Base-by-base conservation (phyloP, 257 asterid species). In the Rhazya stricta region DNA sequence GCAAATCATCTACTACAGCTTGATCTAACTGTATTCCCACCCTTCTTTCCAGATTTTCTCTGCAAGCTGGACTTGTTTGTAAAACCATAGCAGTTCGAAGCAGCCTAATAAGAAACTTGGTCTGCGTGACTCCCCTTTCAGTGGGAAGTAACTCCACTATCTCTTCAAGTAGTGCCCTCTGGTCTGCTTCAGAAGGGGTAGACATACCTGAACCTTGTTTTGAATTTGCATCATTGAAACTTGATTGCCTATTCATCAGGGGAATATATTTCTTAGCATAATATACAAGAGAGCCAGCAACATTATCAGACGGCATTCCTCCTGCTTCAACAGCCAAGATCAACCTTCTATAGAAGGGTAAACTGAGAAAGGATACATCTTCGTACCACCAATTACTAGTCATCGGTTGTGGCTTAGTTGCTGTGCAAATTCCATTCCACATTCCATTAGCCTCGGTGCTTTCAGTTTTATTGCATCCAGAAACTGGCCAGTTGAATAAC, bases 331-430 rank as follows among this genome's bases (percentile, higher is more conserved):
- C 90, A 0, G 98, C 96, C 21, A 77, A 84, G 56, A 95, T 87
- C 60, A 95, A 73, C 39, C 97, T 86, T 58, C 84, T 88, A 32
- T 86, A 95, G 34, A 89, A 79, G 18, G 93, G 88, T 36, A 91
- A 76, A 34, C 91, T 85, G 30, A 92, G 89, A 74, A 89, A 88
- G 0, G 98, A 92, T 29, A 91, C 98, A 73, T 92, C 98, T 83
- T 88, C 94, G 34, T 87, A 92, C 98, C 99, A 92, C 99, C 99
- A 91, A 57, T 90, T 94, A 13, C 88, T 92, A 11, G 79, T 74
- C 27, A 56, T 23, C 0, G 78, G 75, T 23, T 70, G 85, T 2
- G 76, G 46, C 63, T 74, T 76, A 3, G 63, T 32, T 6, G 77
- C 67, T 5, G 88, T 74, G 57, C 74, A 65, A 25, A 92, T 90